Evolutionary conservation across 129 eudicot species (phyloP).

Genomic region (Centrapalus pauciflorus): DNA sequence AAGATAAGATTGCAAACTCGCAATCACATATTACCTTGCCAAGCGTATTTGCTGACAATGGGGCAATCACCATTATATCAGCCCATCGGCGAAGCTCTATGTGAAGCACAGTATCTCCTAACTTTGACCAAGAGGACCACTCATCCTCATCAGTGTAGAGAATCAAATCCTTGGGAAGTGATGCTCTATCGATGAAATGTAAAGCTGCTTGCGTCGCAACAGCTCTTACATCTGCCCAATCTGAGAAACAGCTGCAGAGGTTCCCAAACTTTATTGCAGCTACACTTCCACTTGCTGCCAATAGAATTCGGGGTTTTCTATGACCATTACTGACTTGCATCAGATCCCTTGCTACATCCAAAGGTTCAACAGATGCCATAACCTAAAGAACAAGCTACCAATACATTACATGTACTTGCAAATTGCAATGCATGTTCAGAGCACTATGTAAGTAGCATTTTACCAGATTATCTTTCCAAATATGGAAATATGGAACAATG

Average conservation of each 20-base stretch:
- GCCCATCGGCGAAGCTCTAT: constrained; percentile 95
- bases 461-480: too few species aligned
- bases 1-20: not conserved
- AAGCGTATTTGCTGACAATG: constrained; percentile 89
- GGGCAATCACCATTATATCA: constrained; percentile 91
- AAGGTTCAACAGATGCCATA: not conserved
- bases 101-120: constrained; percentile 83
- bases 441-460: too few species aligned
- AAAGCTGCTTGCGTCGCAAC: constrained; percentile 72
- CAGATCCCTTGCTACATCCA: too few species aligned
- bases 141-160: constrained; percentile 88
- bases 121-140: constrained; percentile 79
- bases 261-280: constrained; percentile 84
- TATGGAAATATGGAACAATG: too few species aligned
- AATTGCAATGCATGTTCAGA: too few species aligned
- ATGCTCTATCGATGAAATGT: constrained; percentile 54
- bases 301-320: constrained; percentile 72
- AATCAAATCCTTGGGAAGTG: constrained; percentile 62
- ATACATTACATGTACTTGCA: too few species aligned
- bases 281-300: constrained; percentile 95
- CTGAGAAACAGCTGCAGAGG: constrained; percentile 75
- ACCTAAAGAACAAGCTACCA: not conserved
- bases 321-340: constrained; percentile 26
- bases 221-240: constrained; percentile 91
- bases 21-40: constrained; percentile 59